Evolutionary conservation across 1,284 basidiomycete genomes (phyloP), one percentile per base, ranked within the genome.

Genomic region (Tilletia setariae): DNA sequence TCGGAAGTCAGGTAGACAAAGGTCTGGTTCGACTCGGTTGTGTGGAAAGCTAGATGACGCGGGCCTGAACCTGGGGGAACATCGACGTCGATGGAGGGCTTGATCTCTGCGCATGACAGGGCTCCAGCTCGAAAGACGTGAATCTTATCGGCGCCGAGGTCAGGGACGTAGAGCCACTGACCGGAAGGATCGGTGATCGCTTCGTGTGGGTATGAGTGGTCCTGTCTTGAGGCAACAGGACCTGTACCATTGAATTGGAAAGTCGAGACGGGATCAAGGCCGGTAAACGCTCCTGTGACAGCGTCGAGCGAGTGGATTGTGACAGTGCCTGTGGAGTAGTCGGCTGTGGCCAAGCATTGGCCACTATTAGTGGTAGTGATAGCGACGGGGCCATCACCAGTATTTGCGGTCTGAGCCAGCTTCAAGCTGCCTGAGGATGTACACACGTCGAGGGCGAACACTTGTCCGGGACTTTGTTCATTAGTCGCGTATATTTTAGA

Each of bases 161-260:
- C 78, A 51, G 63, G 65, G 2, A 79, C 73, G 32, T 75, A 78
- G 7, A 79, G 76, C 64, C 64, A 79, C 2, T 21, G 16, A 1
- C 75, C 76, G 1, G 46, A 59, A 2, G 76, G 78, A 28, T 64
- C 30, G 56, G 72, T 67, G 53, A 65, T 49, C 19, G 72, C 74
- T 56, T 79, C 73, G 59, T 79, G 78, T 9, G 78, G 76, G 40
- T 79, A 79, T 16, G 67, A 68, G 21, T 74, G 71, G 51, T 76
- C 73, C 68, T 79, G 77, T 21, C 76, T 59, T 25, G 70, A 65
- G 15, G 67, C 35, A 4, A 79, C 77, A 0, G 78, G 76, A 11
- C 77, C 78, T 63, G 71, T 53, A 47, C 68, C 1, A 6, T 47
- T 25, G 61, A 76, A 77, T 44, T 78, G 72, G 59, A 76, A 68